Evolutionary conservation across 116 monocot species (phyloP).

Genomic region (Zostera marina): DNA sequence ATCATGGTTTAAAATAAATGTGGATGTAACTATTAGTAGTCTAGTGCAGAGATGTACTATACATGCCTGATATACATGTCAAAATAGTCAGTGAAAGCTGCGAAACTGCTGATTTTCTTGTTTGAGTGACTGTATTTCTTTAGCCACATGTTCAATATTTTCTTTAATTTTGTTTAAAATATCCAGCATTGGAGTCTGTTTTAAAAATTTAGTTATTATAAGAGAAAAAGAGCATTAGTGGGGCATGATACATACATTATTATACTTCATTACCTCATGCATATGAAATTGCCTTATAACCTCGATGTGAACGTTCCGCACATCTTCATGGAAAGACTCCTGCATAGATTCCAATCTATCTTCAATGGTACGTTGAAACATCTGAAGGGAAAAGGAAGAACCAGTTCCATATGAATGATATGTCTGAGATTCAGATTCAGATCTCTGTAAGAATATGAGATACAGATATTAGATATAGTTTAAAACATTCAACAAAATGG

Average conservation of each 20-base stretch:
- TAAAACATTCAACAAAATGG: no score
- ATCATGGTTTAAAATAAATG: no score
- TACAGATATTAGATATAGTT: no score
- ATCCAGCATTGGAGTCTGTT: conserved; percentile 32
- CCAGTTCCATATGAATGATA: conserved; percentile 1
- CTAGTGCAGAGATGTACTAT: no score
- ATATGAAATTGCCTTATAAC: conserved; percentile 85
- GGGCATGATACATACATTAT: background rate
- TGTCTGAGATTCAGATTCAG: no score
- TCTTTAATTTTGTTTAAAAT: conserved; percentile 21
- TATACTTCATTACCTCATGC: conserved; percentile 93
- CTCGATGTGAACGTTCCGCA: conserved; percentile 87
- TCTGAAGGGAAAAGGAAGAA: conserved; percentile 86
- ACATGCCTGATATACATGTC: background rate
- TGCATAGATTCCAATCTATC: conserved; percentile 72
- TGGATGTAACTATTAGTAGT: no score
- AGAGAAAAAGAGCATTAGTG: background rate
- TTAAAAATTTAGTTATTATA: background rate
- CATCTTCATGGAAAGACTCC: conserved; percentile 79
- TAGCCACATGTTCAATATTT: conserved; percentile 31
- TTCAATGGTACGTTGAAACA: conserved; percentile 82
- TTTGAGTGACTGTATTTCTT: conserved; percentile 37
- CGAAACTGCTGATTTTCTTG: conserved; percentile 50
- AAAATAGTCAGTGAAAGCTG: conserved; percentile 18
- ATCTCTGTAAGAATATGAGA: no score